A percentile compares a stretch with the other conserved stretches of the same genome.
Evolutionary conservation across 805 yeast species (phyloP).

Genomic region (Kurtzmaniella fragi): DNA sequence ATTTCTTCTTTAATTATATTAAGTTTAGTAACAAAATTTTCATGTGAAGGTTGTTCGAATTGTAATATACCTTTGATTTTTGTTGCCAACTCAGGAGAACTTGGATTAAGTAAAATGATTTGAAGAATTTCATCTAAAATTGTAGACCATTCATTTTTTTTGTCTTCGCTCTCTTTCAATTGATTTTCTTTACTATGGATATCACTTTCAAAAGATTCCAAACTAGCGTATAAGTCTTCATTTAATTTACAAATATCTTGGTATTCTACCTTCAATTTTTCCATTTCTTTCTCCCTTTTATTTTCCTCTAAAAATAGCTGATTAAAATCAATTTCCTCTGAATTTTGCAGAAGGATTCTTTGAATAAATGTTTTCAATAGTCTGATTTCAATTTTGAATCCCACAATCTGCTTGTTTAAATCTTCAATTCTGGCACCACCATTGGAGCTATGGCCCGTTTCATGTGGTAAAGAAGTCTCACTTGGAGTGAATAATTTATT

Average conservation of each 20-base stretch:
- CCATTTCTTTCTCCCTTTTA: slow-evolving; percentile 5
- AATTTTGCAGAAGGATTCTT: slow-evolving; percentile 22
- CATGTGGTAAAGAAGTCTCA: too few species aligned
- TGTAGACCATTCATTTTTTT: slow-evolving; percentile 1
- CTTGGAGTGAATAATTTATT: too few species aligned
- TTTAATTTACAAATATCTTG: slow-evolving; percentile 29
- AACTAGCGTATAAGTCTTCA: slow-evolving; percentile 32
- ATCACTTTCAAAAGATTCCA: slow-evolving; percentile 30
- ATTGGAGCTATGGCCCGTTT: too few species aligned
- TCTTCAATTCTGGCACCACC: slow-evolving; percentile 19
- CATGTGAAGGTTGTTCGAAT: background rate
- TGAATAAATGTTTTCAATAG: slow-evolving; percentile 37
- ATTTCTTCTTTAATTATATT: background rate
- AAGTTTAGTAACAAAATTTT: background rate
- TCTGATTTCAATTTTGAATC: slow-evolving; percentile 34
- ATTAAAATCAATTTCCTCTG: slow-evolving; percentile 1
- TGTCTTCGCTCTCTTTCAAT: slow-evolving; percentile 5
- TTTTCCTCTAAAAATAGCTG: slow-evolving; percentile 8
- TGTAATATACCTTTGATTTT: background rate
- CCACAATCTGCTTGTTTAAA: slow-evolving; percentile 29
- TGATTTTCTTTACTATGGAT: slow-evolving; percentile 23
- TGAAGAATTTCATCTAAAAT: slow-evolving; percentile 1
- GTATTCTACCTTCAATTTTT: slow-evolving; percentile 15
- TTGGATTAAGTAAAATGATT: background rate
- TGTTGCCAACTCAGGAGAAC: background rate